Evolutionary conservation across 106 monocot species (phyloP), one percentile per base, ranked within the genome.

Genomic region (Xerophyta viscosa): DNA sequence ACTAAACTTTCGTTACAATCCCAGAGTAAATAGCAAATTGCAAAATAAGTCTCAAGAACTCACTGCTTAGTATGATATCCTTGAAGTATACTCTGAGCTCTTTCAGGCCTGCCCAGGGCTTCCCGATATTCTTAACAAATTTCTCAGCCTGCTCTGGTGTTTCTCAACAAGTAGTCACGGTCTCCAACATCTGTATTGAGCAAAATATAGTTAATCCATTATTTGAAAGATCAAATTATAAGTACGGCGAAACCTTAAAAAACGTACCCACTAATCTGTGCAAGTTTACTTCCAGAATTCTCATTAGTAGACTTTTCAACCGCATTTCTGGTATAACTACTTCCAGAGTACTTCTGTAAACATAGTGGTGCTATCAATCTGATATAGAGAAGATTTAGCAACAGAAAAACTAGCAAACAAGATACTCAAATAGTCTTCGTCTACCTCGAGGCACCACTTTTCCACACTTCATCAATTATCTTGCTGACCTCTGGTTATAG

Each of bases 31-130:
- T 17, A 44, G 17, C 11, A 6, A 36, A 11, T 44, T 4, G 3
- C 8, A 3, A 17, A 23, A 0, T 24, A 26, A 26, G 31, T 52
- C 27, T 57, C 53, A 46, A 66, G 59, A 84, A 42, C 65, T 64
- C 74, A 96, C 96, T 79, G 76, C 89, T 88, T 56, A 96, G 65
- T 50, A 96, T 96, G 62, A 96, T n/a, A 89, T 66, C 96, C 96
- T 48, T 89, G 81, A 24, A 96, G 89, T 41, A 96, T 70, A 56
- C 81, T 96, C 53, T 96, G 82, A 41, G 96, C 96, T 67, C 71
- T 85, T 49, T 82, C 82, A 60, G n/a, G 89, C 72, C 73, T 96
- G 96, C 45, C 85, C 96, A 18, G 89, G 89, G 39, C 65, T 89
- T 66, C 96, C 96, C 24, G 85, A 85, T 76, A 96, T 96, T n/a